Evolutionary conservation across 345 rosid species (phyloP).

Genomic region (Brassica cretica): DNA sequence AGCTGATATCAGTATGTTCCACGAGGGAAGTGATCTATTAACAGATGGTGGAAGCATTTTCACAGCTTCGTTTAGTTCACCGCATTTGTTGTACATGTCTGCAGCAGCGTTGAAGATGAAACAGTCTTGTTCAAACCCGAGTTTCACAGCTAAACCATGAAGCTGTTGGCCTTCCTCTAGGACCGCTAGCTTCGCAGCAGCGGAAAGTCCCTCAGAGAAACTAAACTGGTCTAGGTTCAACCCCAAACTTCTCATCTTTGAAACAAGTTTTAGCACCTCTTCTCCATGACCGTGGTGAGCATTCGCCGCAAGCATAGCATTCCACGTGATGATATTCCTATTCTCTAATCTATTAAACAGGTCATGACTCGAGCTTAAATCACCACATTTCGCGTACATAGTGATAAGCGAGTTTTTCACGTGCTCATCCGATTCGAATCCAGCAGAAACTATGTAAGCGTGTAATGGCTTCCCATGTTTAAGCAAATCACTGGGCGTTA

Average conservation of each 20-base stretch:
- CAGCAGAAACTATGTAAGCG: constrained; percentile 49
- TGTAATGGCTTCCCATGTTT: constrained; percentile 65
- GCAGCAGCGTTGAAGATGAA: constrained; percentile 66
- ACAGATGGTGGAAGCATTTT: constrained; percentile 54
- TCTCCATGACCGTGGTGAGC: constrained; percentile 66
- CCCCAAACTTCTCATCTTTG: constrained; percentile 54
- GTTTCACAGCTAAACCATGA: constrained; percentile 63
- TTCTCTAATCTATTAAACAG: constrained; percentile 52
- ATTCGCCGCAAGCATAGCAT: constrained; percentile 69
- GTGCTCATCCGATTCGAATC: constrained; percentile 58
- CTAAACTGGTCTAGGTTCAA: constrained; percentile 70
- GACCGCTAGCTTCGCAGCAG: constrained; percentile 70
- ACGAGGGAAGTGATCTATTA: constrained; percentile 57
- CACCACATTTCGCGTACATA: constrained; percentile 83
- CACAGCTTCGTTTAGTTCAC: constrained; percentile 59
- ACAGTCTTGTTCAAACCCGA: constrained; percentile 58
- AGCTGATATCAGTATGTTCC: constrained; percentile 84
- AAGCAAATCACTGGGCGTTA: constrained; percentile 47
- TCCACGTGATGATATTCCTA: constrained; percentile 68
- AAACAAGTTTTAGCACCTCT: constrained; percentile 66
- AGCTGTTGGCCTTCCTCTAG: constrained; percentile 91
- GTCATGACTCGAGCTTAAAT: constrained; percentile 53
- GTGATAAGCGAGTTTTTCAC: constrained; percentile 74
- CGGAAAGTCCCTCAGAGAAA: constrained; percentile 74
- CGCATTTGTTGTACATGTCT: constrained; percentile 94